A percentile compares a stretch with the other conserved stretches of the same genome.
Evolutionary conservation across 108 stramenopile genomes (phyloP).

Genomic region (Bacterosira constricta): DNA sequence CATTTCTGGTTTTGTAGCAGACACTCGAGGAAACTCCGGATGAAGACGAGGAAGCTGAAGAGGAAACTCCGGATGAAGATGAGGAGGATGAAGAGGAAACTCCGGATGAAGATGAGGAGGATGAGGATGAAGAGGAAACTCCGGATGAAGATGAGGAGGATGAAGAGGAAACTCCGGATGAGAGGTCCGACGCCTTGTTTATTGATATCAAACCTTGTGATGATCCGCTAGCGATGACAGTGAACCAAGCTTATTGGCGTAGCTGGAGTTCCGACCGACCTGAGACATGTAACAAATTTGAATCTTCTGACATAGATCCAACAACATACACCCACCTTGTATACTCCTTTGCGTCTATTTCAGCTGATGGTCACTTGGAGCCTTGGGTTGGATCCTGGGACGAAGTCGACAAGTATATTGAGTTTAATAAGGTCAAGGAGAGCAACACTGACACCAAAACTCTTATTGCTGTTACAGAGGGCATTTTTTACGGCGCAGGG

Average conservation of each 20-base stretch:
- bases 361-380: conserved; percentile 45
- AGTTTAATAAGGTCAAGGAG: conserved; percentile 55
- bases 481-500: conserved; percentile 50
- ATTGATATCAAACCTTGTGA: conserved; percentile 51
- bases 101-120: conserved; percentile 9
- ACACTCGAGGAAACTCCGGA: conserved; percentile 11
- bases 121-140: not conserved
- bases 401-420: conserved; percentile 52
- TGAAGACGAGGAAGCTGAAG: conserved; percentile 22
- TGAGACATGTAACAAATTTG: conserved; percentile 51
- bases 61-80: conserved; percentile 14
- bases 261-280: conserved; percentile 53
- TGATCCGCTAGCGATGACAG: conserved; percentile 55
- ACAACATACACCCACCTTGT: conserved; percentile 51
- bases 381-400: conserved; percentile 54
- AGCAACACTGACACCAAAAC: conserved; percentile 47
- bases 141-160: not conserved
- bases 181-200: conserved; percentile 18
- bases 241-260: conserved; percentile 56
- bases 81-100: conserved; percentile 5
- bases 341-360: conserved; percentile 53
- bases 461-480: conserved; percentile 51
- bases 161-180: conserved; percentile 1
- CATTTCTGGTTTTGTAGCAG: too few species aligned
- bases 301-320: conserved; percentile 48